A percentile compares a stretch with the other conserved stretches of the same genome.
Conservation (phyloP, 768 basidiomycete genomes). For the Hypholoma sublateritium region DNA sequence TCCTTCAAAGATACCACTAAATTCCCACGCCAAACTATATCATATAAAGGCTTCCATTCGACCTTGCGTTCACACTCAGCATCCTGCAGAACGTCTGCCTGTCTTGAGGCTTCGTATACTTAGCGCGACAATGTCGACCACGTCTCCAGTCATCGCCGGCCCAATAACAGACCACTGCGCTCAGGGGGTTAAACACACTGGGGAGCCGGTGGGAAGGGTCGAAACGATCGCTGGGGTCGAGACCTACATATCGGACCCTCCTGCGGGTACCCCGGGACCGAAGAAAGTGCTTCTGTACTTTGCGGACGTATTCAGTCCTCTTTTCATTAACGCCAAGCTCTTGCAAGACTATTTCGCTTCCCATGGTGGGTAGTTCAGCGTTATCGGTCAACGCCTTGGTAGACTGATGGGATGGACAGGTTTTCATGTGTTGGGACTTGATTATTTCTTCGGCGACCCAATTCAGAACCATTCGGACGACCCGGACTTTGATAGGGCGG, state of each 20-base stretch:
- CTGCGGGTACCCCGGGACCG: slow-evolving; percentile 32
- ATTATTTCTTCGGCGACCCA: slow-evolving; percentile 65
- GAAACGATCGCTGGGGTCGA: slow-evolving; percentile 40
- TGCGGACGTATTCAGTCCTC: slow-evolving; percentile 58
- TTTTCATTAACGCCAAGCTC: slow-evolving; percentile 57
- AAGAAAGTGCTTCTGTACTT: slow-evolving; percentile 54
- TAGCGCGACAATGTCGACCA: slow-evolving; percentile 7
- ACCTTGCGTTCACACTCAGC: neutral
- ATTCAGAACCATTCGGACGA: slow-evolving; percentile 38
- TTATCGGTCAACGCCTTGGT: neutral
- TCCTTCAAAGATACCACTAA: neutral
- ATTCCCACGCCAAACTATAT: slow-evolving; percentile 4
- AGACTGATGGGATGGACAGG: slow-evolving; percentile 31
- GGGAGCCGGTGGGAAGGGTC: slow-evolving; percentile 42
- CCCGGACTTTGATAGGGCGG: slow-evolving; percentile 31
- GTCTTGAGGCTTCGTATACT: neutral
- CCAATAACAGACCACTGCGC: slow-evolving; percentile 53
- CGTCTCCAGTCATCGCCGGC: slow-evolving; percentile 35
- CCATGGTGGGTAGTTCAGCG: slow-evolving; percentile 26
- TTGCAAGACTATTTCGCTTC: slow-evolving; percentile 65
- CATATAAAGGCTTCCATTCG: slow-evolving; percentile 4
- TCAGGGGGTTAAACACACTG: slow-evolving; percentile 49
- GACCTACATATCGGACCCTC: slow-evolving; percentile 56
- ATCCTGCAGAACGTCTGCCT: neutral
- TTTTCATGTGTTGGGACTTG: slow-evolving; percentile 56